These are phyloP conservation scores for Boletus tomentosulus DNA, from an alignment of 768 basidiomycete genomes.

Conservation along the genomic window DNA sequence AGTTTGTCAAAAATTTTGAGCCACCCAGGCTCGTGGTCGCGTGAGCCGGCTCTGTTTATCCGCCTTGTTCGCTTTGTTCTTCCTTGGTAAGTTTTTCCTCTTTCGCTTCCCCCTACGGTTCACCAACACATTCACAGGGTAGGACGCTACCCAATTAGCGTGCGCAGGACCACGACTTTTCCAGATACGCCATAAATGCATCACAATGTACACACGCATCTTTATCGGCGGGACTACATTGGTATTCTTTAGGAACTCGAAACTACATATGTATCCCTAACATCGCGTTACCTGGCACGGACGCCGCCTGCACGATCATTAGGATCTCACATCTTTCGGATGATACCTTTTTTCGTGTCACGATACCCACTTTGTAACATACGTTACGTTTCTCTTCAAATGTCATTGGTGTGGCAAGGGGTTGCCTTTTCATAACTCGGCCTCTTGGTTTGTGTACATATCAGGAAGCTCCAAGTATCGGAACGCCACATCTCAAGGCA, in stretches of 20 bases:
- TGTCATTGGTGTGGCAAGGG: constrained; percentile 17
- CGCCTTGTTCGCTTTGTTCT: not conserved
- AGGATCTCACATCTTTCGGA: not conserved
- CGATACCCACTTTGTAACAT: constrained; percentile 16
- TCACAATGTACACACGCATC: constrained; percentile 29
- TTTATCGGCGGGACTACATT: constrained; percentile 12
- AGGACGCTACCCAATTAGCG: not conserved
- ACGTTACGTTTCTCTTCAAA: not conserved
- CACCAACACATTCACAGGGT: not conserved
- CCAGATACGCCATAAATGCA: constrained; percentile 16
- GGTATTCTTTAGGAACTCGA: not conserved
- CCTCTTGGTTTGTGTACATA: not conserved
- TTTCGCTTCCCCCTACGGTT: not conserved
- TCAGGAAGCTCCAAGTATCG: not conserved
- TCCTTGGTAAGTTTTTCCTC: constrained; percentile 5
- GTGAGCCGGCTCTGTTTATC: constrained; percentile 1
- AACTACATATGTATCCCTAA: constrained; percentile 20
- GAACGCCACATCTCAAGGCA: not conserved
- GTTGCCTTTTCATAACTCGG: constrained; percentile 9
- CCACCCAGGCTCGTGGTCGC: constrained; percentile 21
- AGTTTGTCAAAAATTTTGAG: constrained; percentile 63
- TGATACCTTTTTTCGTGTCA: constrained; percentile 11
- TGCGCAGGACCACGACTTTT: not conserved
- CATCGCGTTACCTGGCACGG: constrained; percentile 13
- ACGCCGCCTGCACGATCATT: constrained; percentile 3